A percentile compares a stretch with the other conserved stretches of the same genome.
phyloP scores from a whole-genome alignment of 1,284 basidiomycete species.

The Heterobasidion parviporum region DNA sequence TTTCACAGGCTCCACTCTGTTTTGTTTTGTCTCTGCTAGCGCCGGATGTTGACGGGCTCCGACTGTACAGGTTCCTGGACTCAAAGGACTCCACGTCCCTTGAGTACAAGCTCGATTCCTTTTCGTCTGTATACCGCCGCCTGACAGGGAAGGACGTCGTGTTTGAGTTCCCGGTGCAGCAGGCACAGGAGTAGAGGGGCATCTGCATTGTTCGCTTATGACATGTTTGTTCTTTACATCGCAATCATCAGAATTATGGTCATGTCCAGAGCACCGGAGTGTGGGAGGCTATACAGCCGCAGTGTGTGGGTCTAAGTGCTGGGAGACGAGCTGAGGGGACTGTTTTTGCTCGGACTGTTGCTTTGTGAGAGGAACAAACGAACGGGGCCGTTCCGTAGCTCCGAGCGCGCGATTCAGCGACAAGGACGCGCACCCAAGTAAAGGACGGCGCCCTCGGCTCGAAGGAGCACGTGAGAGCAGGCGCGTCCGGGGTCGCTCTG shows the following conservation, averaged over 20 bases:
- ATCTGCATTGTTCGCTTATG: conserved; percentile 11
- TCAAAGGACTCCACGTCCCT: conserved; percentile 96
- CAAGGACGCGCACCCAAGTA: background rate
- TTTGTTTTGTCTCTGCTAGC: conserved; percentile 1
- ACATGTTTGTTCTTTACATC: conserved; percentile 23
- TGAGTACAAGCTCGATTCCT: conserved; percentile 99
- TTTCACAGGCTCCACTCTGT: conserved; percentile 16
- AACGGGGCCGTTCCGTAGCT: too few species aligned
- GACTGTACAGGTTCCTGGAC: conserved; percentile 78
- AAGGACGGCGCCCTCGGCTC: background rate
- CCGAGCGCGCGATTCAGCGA: background rate
- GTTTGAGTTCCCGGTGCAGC: conserved; percentile 77
- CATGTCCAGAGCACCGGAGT: conserved; percentile 11
- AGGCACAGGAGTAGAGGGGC: conserved; percentile 43
- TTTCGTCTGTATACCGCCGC: conserved; percentile 90
- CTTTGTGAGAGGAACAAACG: too few species aligned
- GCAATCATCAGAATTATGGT: conserved; percentile 22
- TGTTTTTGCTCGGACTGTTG: background rate
- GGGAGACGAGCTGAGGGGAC: background rate
- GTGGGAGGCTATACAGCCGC: background rate
- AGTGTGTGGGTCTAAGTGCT: background rate
- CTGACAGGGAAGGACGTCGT: conserved; percentile 93
- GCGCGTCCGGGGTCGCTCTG: background rate
- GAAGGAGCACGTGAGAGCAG: background rate
- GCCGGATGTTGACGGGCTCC: conserved; percentile 2